phyloP scores from a whole-genome alignment of 441 rosid genomes.

The Aleurites moluccanus region DNA sequence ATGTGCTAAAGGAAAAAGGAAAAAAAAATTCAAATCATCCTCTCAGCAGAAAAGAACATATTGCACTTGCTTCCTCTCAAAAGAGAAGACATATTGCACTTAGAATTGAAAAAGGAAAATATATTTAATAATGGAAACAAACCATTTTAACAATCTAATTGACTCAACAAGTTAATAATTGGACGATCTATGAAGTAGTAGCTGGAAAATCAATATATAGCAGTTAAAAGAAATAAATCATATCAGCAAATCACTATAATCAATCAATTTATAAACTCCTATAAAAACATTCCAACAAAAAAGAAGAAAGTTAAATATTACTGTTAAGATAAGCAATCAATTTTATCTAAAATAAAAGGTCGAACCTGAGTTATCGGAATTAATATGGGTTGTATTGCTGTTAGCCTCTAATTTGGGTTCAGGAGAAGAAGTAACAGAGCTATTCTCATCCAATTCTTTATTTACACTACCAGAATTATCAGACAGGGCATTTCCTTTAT shows the following conservation, averaged over 20 bases:
- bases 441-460: constrained; percentile 30
- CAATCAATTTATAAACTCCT: background rate
- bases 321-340: no score
- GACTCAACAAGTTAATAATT: background rate
- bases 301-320: background rate
- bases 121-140: background rate
- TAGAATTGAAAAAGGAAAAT: background rate
- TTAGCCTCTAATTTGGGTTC: constrained; percentile 25
- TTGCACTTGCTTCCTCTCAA: background rate
- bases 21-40: background rate
- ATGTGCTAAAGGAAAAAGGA: background rate
- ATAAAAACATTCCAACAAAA: background rate
- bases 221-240: background rate
- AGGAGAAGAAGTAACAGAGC: constrained; percentile 22
- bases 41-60: background rate
- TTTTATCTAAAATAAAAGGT: background rate
- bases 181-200: background rate
- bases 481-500: constrained; percentile 3
- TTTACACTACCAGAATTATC: constrained; percentile 19
- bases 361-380: constrained; percentile 49
- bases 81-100: background rate
- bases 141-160: background rate
- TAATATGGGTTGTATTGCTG: constrained; percentile 26
- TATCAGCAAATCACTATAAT: constrained; percentile 16
- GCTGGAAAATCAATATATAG: background rate